Base-by-base conservation (phyloP, 768 basidiomycete species). In the Naganishia onofrii region DNA sequence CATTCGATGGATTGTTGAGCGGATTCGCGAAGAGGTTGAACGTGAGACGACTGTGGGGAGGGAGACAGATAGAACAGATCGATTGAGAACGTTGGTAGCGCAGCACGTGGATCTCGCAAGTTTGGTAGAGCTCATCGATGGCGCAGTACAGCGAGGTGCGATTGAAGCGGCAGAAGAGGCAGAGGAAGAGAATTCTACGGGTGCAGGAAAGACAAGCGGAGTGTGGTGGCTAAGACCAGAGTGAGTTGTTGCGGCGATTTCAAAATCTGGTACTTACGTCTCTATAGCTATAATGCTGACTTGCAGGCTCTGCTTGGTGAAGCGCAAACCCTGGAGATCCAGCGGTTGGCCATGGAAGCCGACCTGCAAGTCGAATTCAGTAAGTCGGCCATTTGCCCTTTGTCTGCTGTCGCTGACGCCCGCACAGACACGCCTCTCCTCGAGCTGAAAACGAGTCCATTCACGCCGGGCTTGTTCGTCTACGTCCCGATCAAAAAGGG, bases 141-240 rank as follows among this genome's bases (percentile, higher is more conserved):
- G 38, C 0, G 72, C 77, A 5, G 72, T 80, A 1, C 76, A 78
- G 42, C 76, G 77, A 38, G 68, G 55, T 8, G 71, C 68, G 9
- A 46, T 80, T 38, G 64, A 75, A 55, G 52, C 54, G 8, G 56
- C 36, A 21, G 75, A 51, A 19, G 73, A 68, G 26, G 71, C 44
- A 26, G 67, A 68, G 3, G 46, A 17, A 52, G 66, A 29, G 55
- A 69, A 32, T 69, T 46, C 19, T 63, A 28, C 46, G 51, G 48
- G 17, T 69, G 65, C 68, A 12, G 67, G 26, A 67, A 67, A 60
- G 66, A 38, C 53, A 8, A 46, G 29, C 65, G 44, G 52, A 3
- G 38, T 29, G 29, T 80, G 78, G 78, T 80, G 76, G 76, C 75
- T 80, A 52, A 71, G 69, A 34, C 72, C 77, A 4, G 68, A 65